These are phyloP conservation scores for Hippophae gyantsensis DNA, from an alignment of 306 rosid species.

Conservation along the genomic window DNA sequence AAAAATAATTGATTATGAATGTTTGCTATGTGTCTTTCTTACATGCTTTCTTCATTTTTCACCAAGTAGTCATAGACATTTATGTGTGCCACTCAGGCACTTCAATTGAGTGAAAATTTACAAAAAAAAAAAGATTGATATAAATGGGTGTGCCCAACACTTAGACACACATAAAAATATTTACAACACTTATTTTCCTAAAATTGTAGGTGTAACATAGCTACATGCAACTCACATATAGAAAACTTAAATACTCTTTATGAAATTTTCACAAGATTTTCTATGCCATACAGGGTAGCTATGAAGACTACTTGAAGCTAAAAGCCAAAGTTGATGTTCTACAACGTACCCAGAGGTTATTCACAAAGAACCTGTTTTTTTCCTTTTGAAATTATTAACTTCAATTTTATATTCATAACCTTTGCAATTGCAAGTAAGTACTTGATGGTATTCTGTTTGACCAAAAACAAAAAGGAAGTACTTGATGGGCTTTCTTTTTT, in stretches of 20 bases:
- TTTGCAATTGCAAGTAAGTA: not conserved
- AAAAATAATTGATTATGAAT: no score
- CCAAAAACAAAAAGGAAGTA: not conserved
- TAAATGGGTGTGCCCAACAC: no score
- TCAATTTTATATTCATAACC: not conserved
- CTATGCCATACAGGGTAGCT: constrained; percentile 28
- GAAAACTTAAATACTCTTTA: not conserved
- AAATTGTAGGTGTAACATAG: no score
- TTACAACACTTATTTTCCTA: no score
- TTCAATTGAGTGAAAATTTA: no score
- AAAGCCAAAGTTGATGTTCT: constrained; percentile 53
- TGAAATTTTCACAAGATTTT: not conserved
- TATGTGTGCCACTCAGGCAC: no score
- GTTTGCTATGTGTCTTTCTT: no score
- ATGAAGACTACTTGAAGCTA: constrained; percentile 62
- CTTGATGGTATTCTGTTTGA: not conserved
- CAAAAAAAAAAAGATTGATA: no score
- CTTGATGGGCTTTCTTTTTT: not conserved
- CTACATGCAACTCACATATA: no score
- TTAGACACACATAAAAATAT: no score
- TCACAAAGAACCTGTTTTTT: not conserved
- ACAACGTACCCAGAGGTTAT: constrained; percentile 61
- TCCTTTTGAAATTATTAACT: not conserved
- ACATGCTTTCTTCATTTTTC: no score
- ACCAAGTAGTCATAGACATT: no score